These are phyloP conservation scores for Picea glauca DNA, from an alignment of 75 land plant species.

Conservation along the genomic window DNA sequence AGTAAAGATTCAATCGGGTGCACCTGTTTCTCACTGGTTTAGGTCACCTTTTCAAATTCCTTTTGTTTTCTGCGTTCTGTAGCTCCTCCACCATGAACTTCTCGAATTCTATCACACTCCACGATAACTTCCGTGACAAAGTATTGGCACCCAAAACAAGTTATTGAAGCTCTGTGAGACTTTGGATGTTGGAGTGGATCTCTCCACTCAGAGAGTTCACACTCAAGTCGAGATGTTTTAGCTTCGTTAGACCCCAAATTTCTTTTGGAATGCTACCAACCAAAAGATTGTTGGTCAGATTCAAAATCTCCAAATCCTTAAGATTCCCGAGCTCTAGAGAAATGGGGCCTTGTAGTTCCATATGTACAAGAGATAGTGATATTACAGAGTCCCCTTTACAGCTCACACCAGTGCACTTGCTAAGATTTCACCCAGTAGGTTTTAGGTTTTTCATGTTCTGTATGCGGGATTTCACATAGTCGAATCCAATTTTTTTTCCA, in stretches of 20 bases:
- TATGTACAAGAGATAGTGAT: neutral
- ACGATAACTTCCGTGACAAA: neutral
- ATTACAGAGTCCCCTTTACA: conserved; percentile 8
- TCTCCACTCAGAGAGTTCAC: conserved; percentile 21
- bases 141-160: conserved; percentile 10
- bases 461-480: no score
- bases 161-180: neutral
- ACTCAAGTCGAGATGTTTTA: conserved; percentile 16
- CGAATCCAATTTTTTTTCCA: no score
- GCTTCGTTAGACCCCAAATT: conserved; percentile 14
- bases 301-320: conserved; percentile 9
- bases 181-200: conserved; percentile 11
- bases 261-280: conserved; percentile 21
- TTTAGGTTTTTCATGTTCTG: no score
- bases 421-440: no score
- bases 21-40: no score
- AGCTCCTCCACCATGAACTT: no score
- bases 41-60: no score
- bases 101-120: no score
- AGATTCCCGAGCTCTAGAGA: conserved; percentile 10
- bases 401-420: conserved; percentile 19
- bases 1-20: no score
- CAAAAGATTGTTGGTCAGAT: conserved; percentile 18
- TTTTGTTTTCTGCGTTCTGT: no score
- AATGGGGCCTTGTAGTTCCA: conserved; percentile 20